These are phyloP conservation scores for Nannizziopsis arthrosporioides DNA, from an alignment of 2,329 filamentous ascomycete genomes.

Conservation along the genomic window DNA sequence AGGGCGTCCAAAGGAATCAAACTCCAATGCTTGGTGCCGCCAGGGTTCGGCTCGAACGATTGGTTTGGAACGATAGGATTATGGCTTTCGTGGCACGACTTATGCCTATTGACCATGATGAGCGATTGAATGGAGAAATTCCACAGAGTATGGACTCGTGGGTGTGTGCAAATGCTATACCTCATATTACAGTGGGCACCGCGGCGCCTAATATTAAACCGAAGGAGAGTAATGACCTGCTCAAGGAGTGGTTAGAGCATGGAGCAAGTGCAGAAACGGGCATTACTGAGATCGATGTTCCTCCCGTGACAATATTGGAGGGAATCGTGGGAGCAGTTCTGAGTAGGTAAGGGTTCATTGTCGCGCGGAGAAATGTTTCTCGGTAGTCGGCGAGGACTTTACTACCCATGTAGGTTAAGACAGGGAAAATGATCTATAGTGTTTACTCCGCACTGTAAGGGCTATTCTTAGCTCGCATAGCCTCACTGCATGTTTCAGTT, in stretches of 20 bases:
- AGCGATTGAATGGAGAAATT: background rate
- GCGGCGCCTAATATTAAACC: constrained; percentile 65
- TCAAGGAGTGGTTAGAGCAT: constrained; percentile 60
- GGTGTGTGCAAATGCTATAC: constrained; percentile 63
- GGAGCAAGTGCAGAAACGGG: constrained; percentile 42
- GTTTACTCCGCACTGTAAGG: too few species aligned
- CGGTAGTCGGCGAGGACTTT: background rate
- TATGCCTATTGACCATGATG: constrained; percentile 34
- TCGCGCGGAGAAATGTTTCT: background rate
- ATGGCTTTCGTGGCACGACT: constrained; percentile 86
- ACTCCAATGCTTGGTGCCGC: constrained; percentile 27
- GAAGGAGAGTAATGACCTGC: constrained; percentile 80
- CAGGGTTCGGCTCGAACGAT: constrained; percentile 46
- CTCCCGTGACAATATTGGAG: constrained; percentile 44
- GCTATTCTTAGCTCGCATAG: too few species aligned
- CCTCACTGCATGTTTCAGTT: too few species aligned
- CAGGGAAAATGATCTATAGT: too few species aligned
- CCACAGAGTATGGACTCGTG: constrained; percentile 34
- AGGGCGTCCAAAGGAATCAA: constrained; percentile 18
- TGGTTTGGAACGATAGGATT: constrained; percentile 74
- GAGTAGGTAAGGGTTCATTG: constrained; percentile 19
- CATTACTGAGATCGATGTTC: constrained; percentile 44
- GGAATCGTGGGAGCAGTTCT: constrained; percentile 44
- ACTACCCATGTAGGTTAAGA: background rate
- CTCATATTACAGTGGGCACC: constrained; percentile 87